These are phyloP conservation scores for Fraxinus anomala DNA, from an alignment of 257 asterid genomes.

Conservation along the genomic window DNA sequence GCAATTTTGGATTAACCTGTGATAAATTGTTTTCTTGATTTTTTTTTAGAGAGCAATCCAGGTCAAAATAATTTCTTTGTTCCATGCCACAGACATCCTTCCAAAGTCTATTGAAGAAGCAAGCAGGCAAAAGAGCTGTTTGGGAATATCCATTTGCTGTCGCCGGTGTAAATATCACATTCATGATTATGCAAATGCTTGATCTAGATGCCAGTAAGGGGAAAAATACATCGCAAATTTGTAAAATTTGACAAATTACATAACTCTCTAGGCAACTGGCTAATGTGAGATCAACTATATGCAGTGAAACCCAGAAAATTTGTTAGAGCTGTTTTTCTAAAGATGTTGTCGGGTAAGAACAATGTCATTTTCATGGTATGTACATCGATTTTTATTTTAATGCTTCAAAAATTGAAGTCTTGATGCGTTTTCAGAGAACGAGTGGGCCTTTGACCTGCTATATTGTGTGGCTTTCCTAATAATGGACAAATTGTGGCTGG, in stretches of 20 bases:
- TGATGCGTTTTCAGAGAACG: slow-evolving; percentile 59
- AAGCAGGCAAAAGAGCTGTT: slow-evolving; percentile 68
- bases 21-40: slow-evolving; percentile 1
- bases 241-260: not conserved
- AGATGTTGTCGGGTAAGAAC: slow-evolving; percentile 67
- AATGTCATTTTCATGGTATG: not conserved
- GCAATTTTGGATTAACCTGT: not conserved
- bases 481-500: slow-evolving; percentile 91
- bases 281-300: slow-evolving; percentile 30
- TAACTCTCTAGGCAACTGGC: slow-evolving; percentile 26
- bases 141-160: slow-evolving; percentile 98
- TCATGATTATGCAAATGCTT: slow-evolving; percentile 88
- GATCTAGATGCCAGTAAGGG: slow-evolving; percentile 75
- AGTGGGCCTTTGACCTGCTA: slow-evolving; percentile 83
- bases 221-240: not conserved
- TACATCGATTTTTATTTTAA: not conserved
- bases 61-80: not conserved
- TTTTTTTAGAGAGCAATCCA: not conserved
- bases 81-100: slow-evolving; percentile 52
- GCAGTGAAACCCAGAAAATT: slow-evolving; percentile 76
- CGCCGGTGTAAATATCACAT: slow-evolving; percentile 82
- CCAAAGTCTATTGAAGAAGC: slow-evolving; percentile 69
- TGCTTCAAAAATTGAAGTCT: not conserved
- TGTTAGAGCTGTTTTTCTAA: slow-evolving; percentile 58
- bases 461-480: slow-evolving; percentile 76